These are phyloP conservation scores for Thermomucor indicae-seudaticae DNA, from an alignment of 371 early-diverging fungal genomes.

Conservation along the genomic window DNA sequence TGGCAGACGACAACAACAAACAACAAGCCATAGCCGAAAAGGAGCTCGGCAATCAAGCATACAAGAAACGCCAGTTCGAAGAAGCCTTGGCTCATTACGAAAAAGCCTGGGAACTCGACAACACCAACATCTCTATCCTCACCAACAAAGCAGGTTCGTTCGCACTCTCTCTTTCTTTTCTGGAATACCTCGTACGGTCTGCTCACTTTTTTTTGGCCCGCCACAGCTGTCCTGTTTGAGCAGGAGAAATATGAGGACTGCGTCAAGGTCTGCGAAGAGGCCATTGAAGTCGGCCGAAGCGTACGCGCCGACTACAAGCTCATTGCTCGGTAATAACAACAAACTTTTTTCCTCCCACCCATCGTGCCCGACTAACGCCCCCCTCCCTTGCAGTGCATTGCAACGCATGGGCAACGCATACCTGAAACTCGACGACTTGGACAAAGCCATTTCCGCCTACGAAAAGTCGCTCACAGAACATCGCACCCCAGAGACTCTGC, in stretches of 20 bases:
- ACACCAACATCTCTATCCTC: slow-evolving; percentile 85
- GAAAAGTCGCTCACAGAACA: slow-evolving; percentile 94
- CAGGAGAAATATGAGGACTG: slow-evolving; percentile 88
- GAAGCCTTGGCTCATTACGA: slow-evolving; percentile 86
- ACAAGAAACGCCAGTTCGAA: slow-evolving; percentile 93
- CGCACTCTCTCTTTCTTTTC: not conserved
- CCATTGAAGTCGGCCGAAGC: slow-evolving; percentile 91
- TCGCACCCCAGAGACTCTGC: slow-evolving; percentile 90
- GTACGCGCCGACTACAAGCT: slow-evolving; percentile 91
- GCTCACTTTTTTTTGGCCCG: not conserved
- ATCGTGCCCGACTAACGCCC: not conserved
- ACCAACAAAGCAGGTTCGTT: slow-evolving; percentile 85
- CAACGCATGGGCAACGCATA: slow-evolving; percentile 92
- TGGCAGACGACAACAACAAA: slow-evolving; percentile 60
- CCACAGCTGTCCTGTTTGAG: slow-evolving; percentile 87
- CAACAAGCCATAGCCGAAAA: slow-evolving; percentile 80
- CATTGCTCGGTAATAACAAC: slow-evolving; percentile 71
- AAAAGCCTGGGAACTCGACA: slow-evolving; percentile 88
- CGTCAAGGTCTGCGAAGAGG: slow-evolving; percentile 89
- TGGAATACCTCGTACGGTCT: not conserved
- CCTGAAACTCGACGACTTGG: slow-evolving; percentile 72
- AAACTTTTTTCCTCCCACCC: not conserved
- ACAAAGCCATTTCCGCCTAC: slow-evolving; percentile 88
- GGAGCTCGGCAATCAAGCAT: slow-evolving; percentile 87
- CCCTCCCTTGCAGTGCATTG: slow-evolving; percentile 56